phyloP scores from a whole-genome alignment of 2,329 filamentous ascomycete genomes.

The Penicillium sp. region DNA sequence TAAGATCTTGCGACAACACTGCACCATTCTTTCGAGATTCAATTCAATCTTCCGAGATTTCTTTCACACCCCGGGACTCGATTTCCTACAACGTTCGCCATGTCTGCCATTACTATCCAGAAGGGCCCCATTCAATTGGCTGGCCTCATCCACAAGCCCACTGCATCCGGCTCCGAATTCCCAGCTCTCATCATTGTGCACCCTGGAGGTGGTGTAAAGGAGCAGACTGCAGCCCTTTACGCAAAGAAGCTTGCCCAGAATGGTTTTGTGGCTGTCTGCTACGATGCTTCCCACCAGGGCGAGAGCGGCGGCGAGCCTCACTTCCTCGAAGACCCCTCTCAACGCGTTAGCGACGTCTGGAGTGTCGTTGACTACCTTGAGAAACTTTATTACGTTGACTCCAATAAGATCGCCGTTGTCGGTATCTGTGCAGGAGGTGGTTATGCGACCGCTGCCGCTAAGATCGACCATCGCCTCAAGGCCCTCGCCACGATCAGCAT shows the following conservation, averaged over 20 bases:
- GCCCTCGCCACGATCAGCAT: neutral
- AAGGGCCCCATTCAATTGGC: no score
- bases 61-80: no score
- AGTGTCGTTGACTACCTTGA: neutral
- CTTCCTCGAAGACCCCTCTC: neutral
- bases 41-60: no score
- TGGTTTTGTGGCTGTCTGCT: conserved; percentile 13
- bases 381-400: neutral
- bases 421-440: neutral
- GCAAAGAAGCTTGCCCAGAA: conserved; percentile 13
- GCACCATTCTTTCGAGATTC: no score
- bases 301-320: neutral
- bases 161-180: no score
- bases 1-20: no score
- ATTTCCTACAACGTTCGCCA: no score
- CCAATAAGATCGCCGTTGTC: neutral
- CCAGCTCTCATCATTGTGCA: no score
- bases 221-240: conserved; percentile 36
- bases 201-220: conserved; percentile 44
- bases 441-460: neutral
- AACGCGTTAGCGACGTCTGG: neutral
- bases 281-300: conserved; percentile 2
- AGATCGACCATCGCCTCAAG: neutral
- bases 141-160: no score
- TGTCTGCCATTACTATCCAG: no score